phyloP scores from a whole-genome alignment of 2,329 filamentous ascomycete genomes.

The Falciphora oryzae region DNA sequence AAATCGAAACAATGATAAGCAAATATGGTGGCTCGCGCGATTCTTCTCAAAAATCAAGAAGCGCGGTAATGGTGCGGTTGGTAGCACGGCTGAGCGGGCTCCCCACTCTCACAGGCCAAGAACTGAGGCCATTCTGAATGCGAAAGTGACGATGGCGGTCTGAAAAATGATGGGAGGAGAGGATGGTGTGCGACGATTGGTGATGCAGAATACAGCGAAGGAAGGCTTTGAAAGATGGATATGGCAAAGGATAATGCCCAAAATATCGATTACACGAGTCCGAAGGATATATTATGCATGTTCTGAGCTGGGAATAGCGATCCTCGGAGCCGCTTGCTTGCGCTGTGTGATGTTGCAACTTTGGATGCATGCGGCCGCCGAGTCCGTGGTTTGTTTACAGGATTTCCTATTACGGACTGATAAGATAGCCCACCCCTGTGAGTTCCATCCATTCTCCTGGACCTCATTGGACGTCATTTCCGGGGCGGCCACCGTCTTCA shows the following conservation, averaged over 20 bases:
- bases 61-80: background rate
- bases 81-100: background rate
- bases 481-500: background rate
- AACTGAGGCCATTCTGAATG: background rate
- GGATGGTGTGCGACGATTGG: too few species aligned
- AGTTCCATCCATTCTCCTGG: background rate
- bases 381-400: conserved; percentile 8
- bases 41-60: background rate
- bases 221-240: too few species aligned
- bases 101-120: background rate
- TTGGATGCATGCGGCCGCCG: background rate
- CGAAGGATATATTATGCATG: background rate
- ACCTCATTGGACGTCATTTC: background rate
- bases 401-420: conserved; percentile 8
- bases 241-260: background rate
- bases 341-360: background rate
- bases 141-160: background rate
- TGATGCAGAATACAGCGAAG: too few species aligned
- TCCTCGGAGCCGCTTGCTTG: background rate
- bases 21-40: background rate
- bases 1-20: background rate
- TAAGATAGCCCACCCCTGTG: conserved; percentile 6
- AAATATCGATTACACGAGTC: background rate
- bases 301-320: background rate
- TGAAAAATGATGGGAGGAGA: too few species aligned